A percentile compares a stretch with the other conserved stretches of the same genome.
These are phyloP conservation scores for Adansonia madagascariensis DNA, from an alignment of 441 rosid species.

Conservation along the genomic window DNA sequence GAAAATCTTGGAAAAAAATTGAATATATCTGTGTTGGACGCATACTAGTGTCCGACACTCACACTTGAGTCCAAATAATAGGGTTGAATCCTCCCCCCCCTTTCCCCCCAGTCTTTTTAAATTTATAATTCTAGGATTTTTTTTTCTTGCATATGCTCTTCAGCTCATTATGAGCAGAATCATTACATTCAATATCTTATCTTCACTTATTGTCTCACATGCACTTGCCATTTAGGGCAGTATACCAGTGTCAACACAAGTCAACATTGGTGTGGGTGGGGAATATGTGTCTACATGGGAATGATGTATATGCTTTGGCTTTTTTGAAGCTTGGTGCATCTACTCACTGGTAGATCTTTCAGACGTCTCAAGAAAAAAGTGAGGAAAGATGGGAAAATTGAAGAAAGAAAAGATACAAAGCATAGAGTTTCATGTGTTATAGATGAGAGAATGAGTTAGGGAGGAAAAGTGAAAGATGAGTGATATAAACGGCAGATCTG, in stretches of 20 bases:
- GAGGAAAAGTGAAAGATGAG: neutral
- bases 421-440: neutral
- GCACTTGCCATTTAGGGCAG: neutral
- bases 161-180: neutral
- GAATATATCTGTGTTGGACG: too few species aligned
- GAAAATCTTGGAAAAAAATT: too few species aligned
- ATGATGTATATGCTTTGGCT: neutral
- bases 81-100: neutral
- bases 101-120: neutral
- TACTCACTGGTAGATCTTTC: neutral
- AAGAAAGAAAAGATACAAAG: neutral
- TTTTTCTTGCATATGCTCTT: neutral
- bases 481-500: neutral
- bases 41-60: too few species aligned
- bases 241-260: neutral
- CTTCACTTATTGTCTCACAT: neutral
- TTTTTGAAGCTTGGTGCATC: neutral
- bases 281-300: neutral
- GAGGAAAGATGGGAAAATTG: neutral
- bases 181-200: neutral
- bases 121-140: conserved; percentile 8
- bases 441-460: neutral
- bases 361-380: neutral
- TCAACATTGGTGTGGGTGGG: neutral
- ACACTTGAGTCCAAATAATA: too few species aligned